A percentile compares a stretch with the other conserved stretches of the same genome.
These are phyloP conservation scores for Nicotiana attenuata DNA, from an alignment of 257 asterid species.

Conservation along the genomic window DNA sequence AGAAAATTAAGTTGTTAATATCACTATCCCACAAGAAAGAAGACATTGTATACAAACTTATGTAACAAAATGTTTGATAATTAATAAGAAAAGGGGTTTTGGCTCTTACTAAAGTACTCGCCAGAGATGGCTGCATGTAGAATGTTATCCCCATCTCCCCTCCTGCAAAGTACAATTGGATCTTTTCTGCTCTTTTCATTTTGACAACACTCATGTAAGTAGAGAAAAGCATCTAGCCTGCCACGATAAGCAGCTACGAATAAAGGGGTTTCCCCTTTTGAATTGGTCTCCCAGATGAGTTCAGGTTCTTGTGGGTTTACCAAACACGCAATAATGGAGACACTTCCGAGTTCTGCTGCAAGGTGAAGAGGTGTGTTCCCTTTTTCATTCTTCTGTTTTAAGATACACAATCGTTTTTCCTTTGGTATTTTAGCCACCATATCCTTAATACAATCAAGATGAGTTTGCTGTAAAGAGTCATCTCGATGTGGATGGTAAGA, in stretches of 20 bases:
- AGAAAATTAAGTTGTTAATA: neutral
- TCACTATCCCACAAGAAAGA: neutral
- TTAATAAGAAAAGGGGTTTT: no score
- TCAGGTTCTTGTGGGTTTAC: neutral
- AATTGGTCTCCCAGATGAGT: constrained; percentile 26
- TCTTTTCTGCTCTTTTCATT: neutral
- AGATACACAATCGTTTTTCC: neutral
- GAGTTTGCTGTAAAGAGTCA: neutral
- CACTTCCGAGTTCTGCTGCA: constrained; percentile 40
- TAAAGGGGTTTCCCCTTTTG: constrained; percentile 38
- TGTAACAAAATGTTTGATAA: neutral
- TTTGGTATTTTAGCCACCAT: constrained; percentile 19
- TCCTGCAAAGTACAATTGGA: constrained; percentile 23
- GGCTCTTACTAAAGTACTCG: constrained; percentile 34
- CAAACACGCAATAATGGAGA: constrained; percentile 10
- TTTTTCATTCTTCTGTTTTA: constrained; percentile 12
- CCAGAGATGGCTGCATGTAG: constrained; percentile 41
- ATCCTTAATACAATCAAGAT: neutral
- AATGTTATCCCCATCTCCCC: constrained; percentile 35
- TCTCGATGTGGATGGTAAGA: constrained; percentile 18
- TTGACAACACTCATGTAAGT: constrained; percentile 13
- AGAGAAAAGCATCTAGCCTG: constrained; percentile 17
- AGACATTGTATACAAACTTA: neutral
- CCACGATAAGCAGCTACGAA: constrained; percentile 42
- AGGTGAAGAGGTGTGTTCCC: constrained; percentile 53